A percentile compares a stretch with the other conserved stretches of the same genome.
These are phyloP conservation scores for Gastrolobium villosum DNA, from an alignment of 306 rosid species.

Conservation along the genomic window DNA sequence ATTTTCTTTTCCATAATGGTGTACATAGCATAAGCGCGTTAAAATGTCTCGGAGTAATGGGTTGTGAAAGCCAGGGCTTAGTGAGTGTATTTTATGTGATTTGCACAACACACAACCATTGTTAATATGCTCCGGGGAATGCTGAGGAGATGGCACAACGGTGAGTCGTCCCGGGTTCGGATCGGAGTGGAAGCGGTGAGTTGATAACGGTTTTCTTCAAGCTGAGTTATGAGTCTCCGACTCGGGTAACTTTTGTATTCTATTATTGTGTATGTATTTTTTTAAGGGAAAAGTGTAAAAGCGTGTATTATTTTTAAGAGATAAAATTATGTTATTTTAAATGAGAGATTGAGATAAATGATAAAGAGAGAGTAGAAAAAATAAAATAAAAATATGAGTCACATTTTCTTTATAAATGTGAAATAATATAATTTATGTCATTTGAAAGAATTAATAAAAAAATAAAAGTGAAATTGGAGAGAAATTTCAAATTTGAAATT, in stretches of 20 bases:
- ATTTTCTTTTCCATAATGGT: not conserved
- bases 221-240: slow-evolving; percentile 15
- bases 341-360: no score
- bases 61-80: not conserved
- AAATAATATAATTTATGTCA: not conserved
- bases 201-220: slow-evolving; percentile 38
- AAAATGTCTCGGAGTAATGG: not conserved
- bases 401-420: not conserved
- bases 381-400: no score
- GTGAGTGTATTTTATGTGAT: slow-evolving; percentile 29
- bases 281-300: not conserved
- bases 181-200: slow-evolving; percentile 56
- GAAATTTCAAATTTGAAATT: slow-evolving; percentile 45
- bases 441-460: slow-evolving; percentile 34
- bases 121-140: slow-evolving; percentile 58
- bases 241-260: slow-evolving; percentile 49
- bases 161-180: slow-evolving; percentile 89
- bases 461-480: slow-evolving; percentile 52
- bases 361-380: no score
- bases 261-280: slow-evolving; percentile 51
- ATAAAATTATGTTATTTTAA: no score
- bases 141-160: slow-evolving; percentile 79
- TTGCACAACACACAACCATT: not conserved
- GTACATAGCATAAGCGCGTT: no score
- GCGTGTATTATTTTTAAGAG: no score